Evolutionary conservation across 108 stramenopile genomes (phyloP).

Genomic region (Nitzschia sp.): DNA sequence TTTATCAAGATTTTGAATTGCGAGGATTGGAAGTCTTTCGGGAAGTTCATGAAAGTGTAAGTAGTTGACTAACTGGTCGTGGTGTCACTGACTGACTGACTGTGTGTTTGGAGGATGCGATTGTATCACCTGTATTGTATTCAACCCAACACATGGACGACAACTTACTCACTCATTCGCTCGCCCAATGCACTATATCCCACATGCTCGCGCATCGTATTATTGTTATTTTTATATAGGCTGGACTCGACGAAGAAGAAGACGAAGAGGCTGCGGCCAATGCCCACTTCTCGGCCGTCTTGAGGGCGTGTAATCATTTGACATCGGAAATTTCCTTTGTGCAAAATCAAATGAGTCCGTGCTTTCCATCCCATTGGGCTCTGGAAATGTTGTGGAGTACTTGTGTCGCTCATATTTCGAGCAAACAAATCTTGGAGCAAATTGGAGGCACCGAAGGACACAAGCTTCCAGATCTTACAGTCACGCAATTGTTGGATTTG

Average conservation of each 20-base stretch:
- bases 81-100: not conserved
- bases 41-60: slow-evolving; percentile 51
- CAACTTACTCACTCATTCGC: too few relatives aligned
- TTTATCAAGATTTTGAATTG: slow-evolving; percentile 83
- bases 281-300: slow-evolving; percentile 71
- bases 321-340: slow-evolving; percentile 84
- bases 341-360: slow-evolving; percentile 84
- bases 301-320: slow-evolving; percentile 80
- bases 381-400: slow-evolving; percentile 85
- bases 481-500: slow-evolving; percentile 81
- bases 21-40: slow-evolving; percentile 77
- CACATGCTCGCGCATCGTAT: not conserved
- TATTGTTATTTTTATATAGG: not conserved
- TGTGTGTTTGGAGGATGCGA: not conserved
- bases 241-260: slow-evolving; percentile 26
- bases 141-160: too few relatives aligned
- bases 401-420: slow-evolving; percentile 84
- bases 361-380: slow-evolving; percentile 85
- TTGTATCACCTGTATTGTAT: not conserved
- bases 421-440: slow-evolving; percentile 82
- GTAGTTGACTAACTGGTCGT: not conserved
- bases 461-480: slow-evolving; percentile 70
- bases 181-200: too few relatives aligned
- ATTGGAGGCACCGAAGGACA: slow-evolving; percentile 86
- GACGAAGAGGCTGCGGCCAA: slow-evolving; percentile 63